Evolutionary conservation across 805 yeast species (phyloP).

Genomic region (Zygosaccharomyces kombuchaensis): DNA sequence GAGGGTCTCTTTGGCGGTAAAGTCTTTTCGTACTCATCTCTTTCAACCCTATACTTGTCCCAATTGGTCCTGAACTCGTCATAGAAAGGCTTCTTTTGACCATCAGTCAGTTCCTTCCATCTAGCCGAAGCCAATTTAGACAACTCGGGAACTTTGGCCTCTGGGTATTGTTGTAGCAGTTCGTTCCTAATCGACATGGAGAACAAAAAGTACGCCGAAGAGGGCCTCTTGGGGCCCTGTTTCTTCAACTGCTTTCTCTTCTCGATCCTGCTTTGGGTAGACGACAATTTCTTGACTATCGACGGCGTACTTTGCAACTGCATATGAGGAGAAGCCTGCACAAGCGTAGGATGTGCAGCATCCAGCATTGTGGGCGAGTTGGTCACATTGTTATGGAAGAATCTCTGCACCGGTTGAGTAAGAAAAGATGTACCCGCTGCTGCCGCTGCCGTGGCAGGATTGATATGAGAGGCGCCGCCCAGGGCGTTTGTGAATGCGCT

Average conservation of each 20-base stretch:
- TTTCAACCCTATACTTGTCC: constrained; percentile 34
- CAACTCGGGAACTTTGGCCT: constrained; percentile 38
- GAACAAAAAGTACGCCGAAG: constrained; percentile 37
- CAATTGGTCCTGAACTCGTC: constrained; percentile 41
- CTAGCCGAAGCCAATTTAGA: constrained; percentile 75
- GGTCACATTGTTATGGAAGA: constrained; percentile 24
- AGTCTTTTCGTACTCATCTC: constrained; percentile 35
- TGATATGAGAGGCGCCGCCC: constrained; percentile 19
- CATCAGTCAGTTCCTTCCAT: constrained; percentile 79
- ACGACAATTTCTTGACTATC: constrained; percentile 31
- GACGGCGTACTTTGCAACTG: constrained; percentile 18
- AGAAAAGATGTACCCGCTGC: constrained; percentile 20
- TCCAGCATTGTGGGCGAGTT: constrained; percentile 25
- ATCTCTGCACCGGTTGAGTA: constrained; percentile 28
- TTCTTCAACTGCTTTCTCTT: constrained; percentile 35
- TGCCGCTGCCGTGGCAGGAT: constrained; percentile 23
- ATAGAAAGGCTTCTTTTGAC: constrained; percentile 77
- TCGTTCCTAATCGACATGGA: constrained; percentile 34
- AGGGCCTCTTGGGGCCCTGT: constrained; percentile 38
- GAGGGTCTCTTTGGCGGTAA: constrained; percentile 38
- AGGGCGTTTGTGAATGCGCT: constrained; percentile 17
- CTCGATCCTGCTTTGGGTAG: constrained; percentile 36
- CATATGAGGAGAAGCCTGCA: constrained; percentile 21
- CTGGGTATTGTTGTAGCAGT: constrained; percentile 32
- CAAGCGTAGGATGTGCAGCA: constrained; percentile 22